These are phyloP conservation scores for Porodaedalea pini DNA, from an alignment of 1,284 basidiomycete genomes.

Conservation along the genomic window DNA sequence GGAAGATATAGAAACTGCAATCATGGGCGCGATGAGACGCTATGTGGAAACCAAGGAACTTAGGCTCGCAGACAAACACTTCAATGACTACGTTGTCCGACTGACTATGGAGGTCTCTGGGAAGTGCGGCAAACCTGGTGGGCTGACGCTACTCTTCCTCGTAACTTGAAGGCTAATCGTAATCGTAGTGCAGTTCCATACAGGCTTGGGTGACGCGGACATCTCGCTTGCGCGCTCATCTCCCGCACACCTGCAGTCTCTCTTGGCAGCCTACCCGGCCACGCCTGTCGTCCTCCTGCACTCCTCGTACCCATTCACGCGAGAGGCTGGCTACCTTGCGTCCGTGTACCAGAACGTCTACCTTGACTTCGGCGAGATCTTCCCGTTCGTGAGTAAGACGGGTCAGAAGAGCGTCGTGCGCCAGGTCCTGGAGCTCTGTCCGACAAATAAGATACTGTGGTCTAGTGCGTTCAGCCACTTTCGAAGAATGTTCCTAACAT, in stretches of 20 bases:
- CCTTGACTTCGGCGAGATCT: slow-evolving; percentile 78
- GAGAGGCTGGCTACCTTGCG: slow-evolving; percentile 71
- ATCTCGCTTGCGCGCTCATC: slow-evolving; percentile 56
- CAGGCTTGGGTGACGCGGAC: slow-evolving; percentile 72
- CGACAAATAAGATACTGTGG: slow-evolving; percentile 76
- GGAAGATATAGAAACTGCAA: slow-evolving; percentile 30
- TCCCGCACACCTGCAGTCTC: slow-evolving; percentile 61
- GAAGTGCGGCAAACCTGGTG: slow-evolving; percentile 54
- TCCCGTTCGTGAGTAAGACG: slow-evolving; percentile 58
- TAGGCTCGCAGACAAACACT: slow-evolving; percentile 53
- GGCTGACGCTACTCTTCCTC: slow-evolving; percentile 12
- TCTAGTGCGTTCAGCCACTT: slow-evolving; percentile 54
- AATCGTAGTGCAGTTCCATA: slow-evolving; percentile 71
- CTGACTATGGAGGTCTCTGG: slow-evolving; percentile 50
- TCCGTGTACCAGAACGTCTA: slow-evolving; percentile 69
- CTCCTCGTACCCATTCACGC: slow-evolving; percentile 68
- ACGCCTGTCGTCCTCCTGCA: slow-evolving; percentile 67
- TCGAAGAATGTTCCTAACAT: neutral
- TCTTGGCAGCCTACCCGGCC: slow-evolving; percentile 59
- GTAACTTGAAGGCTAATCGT: neutral
- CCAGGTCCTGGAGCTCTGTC: slow-evolving; percentile 65
- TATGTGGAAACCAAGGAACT: slow-evolving; percentile 36
- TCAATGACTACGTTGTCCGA: slow-evolving; percentile 68
- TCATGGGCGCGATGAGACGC: slow-evolving; percentile 31
- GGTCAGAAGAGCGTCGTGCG: slow-evolving; percentile 58